Conservation (phyloP, 768 basidiomycete genomes). For the Serendipita indica region DNA sequence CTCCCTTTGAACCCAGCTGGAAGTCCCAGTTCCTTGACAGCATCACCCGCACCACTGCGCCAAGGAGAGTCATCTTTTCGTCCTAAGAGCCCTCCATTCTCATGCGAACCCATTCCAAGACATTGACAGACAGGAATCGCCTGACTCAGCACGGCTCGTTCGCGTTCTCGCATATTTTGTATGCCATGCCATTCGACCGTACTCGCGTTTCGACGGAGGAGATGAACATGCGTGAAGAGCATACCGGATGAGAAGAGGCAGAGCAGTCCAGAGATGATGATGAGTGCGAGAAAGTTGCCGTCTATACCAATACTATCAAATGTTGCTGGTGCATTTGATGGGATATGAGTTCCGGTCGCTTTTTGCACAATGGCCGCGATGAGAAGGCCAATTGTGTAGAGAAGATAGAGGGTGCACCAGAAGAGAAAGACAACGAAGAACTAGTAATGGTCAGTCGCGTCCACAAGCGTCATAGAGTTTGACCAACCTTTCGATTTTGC, state of each 20-base stretch:
- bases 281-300: slow-evolving; percentile 46
- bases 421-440: slow-evolving; percentile 75
- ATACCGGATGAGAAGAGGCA: slow-evolving; percentile 51
- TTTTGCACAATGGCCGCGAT: slow-evolving; percentile 25
- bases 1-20: slow-evolving; percentile 14
- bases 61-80: not conserved
- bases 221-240: slow-evolving; percentile 38
- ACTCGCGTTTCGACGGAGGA: slow-evolving; percentile 50
- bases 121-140: slow-evolving; percentile 39
- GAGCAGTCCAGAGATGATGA: slow-evolving; percentile 61
- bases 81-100: not conserved
- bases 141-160: slow-evolving; percentile 34
- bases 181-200: slow-evolving; percentile 66
- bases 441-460: slow-evolving; percentile 24
- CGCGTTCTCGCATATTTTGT: slow-evolving; percentile 48
- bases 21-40: not conserved
- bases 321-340: not conserved
- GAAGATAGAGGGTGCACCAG: slow-evolving; percentile 54
- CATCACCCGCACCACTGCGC: not conserved
- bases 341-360: not conserved
- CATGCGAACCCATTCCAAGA: not conserved
- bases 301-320: slow-evolving; percentile 1
- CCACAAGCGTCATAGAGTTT: not conserved
- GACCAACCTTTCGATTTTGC: slow-evolving; percentile 65
- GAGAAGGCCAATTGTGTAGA: slow-evolving; percentile 43